Conservation (phyloP, 371 early-diverging fungal genomes). For the Ordospora pajunii region DNA sequence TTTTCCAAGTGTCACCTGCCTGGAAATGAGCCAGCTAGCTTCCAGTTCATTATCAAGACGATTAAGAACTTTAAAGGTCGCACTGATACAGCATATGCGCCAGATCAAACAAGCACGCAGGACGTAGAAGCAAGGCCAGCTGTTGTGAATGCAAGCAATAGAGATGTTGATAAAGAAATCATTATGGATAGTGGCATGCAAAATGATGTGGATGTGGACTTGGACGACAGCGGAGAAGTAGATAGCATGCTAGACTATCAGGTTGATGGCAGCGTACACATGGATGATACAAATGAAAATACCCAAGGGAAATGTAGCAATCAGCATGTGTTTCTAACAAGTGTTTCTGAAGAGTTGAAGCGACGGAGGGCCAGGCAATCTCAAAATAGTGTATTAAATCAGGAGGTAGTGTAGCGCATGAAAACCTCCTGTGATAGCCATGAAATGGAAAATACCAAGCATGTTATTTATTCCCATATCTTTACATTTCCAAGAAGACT, state of each 20-base stretch:
- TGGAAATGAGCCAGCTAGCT: background rate
- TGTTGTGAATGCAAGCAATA: too few species aligned
- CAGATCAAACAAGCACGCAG: background rate
- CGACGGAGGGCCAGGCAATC: background rate
- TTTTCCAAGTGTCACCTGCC: background rate
- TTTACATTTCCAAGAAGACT: background rate
- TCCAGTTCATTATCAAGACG: background rate
- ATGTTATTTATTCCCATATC: background rate
- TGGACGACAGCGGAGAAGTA: too few species aligned
- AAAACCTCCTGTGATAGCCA: background rate
- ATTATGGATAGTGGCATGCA: too few species aligned
- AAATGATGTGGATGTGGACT: too few species aligned
- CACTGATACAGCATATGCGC: background rate
- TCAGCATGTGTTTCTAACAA: background rate
- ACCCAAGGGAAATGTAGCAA: background rate
- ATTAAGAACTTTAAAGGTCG: background rate
- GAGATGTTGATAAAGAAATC: too few species aligned
- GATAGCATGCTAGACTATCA: too few species aligned
- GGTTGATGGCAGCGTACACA: too few species aligned
- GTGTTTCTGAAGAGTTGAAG: background rate
- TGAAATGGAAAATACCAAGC: background rate
- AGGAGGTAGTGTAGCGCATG: background rate
- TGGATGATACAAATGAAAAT: too few species aligned
- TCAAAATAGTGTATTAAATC: background rate
- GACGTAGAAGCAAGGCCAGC: background rate